phyloP scores from a whole-genome alignment of 352 stramenopile species.

The Phytophthora rubi region DNA sequence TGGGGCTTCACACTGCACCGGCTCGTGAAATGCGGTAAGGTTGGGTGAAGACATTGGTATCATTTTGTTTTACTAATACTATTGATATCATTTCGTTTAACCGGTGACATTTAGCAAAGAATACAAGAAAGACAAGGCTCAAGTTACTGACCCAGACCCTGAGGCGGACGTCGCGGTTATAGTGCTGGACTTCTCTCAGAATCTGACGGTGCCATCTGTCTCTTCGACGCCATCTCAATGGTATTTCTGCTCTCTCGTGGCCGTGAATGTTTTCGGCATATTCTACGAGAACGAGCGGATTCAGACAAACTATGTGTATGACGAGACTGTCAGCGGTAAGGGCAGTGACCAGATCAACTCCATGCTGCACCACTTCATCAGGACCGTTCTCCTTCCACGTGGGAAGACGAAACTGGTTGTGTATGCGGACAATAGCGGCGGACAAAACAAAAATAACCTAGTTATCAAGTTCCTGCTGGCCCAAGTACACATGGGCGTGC shows the following conservation, averaged over 20 bases:
- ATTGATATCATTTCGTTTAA: not conserved
- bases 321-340: constrained; percentile 6
- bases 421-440: constrained; percentile 23
- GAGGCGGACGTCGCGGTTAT: constrained; percentile 4
- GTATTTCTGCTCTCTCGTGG: constrained; percentile 26
- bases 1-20: not conserved
- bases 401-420: constrained; percentile 1
- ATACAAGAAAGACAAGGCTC: too few species aligned
- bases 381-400: not conserved
- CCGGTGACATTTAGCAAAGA: too few species aligned
- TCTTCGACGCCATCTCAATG: constrained; percentile 18
- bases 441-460: constrained; percentile 23
- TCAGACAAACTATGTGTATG: constrained; percentile 23
- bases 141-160: too few species aligned
- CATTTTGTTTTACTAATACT: not conserved
- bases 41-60: not conserved
- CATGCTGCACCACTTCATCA: constrained; percentile 15
- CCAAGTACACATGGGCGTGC: constrained; percentile 16
- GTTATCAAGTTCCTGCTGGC: constrained; percentile 6
- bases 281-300: constrained; percentile 14
- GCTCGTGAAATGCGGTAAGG: not conserved
- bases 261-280: constrained; percentile 27
- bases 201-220: not conserved
- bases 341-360: constrained; percentile 13
- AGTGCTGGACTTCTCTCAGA: constrained; percentile 25